A percentile compares a stretch with the other conserved stretches of the same genome.
Evolutionary conservation across 2,329 filamentous ascomycete species (phyloP).

Genomic region (Aspergillus fumigatus): DNA sequence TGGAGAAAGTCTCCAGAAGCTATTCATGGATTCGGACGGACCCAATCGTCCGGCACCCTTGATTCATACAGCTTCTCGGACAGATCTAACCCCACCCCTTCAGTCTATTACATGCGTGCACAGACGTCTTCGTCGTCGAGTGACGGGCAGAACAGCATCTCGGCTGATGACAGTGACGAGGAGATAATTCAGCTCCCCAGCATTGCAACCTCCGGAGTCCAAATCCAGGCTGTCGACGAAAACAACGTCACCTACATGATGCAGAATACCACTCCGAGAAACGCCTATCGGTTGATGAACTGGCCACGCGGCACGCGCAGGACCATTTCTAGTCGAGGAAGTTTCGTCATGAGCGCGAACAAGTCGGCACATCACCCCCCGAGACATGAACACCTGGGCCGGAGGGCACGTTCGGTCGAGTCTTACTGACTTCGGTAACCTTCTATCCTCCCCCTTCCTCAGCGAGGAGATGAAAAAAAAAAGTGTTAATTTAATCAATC

Average conservation of each 20-base stretch:
- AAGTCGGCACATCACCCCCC: not conserved
- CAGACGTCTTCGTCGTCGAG: conserved; percentile 24
- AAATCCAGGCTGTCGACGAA: conserved; percentile 30
- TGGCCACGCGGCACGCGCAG: conserved; percentile 23
- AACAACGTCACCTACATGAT: conserved; percentile 32
- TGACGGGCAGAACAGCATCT: conserved; percentile 16
- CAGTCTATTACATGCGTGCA: conserved; percentile 32
- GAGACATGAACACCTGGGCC: conserved; percentile 10
- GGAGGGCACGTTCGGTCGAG: conserved; percentile 21
- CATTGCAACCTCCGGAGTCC: conserved; percentile 20
- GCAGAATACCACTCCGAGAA: conserved; percentile 20
- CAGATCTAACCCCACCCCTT: conserved; percentile 12
- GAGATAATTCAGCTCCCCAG: conserved; percentile 34
- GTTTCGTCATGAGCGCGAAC: not conserved
- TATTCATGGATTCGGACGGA: conserved; percentile 6
- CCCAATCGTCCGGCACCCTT: conserved; percentile 10
- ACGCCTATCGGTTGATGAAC: conserved; percentile 28
- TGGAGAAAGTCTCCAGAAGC: conserved; percentile 2
- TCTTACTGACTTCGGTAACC: conserved; percentile 15
- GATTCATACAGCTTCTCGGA: conserved; percentile 10
- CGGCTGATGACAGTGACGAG: conserved; percentile 28
- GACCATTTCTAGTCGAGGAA: conserved; percentile 3
- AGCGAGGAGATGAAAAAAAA: not conserved
- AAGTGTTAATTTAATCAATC: too few relatives aligned
- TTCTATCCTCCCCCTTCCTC: not conserved